These are phyloP conservation scores for Orobanche coerulescens DNA, from an alignment of 257 asterid genomes.

Conservation along the genomic window DNA sequence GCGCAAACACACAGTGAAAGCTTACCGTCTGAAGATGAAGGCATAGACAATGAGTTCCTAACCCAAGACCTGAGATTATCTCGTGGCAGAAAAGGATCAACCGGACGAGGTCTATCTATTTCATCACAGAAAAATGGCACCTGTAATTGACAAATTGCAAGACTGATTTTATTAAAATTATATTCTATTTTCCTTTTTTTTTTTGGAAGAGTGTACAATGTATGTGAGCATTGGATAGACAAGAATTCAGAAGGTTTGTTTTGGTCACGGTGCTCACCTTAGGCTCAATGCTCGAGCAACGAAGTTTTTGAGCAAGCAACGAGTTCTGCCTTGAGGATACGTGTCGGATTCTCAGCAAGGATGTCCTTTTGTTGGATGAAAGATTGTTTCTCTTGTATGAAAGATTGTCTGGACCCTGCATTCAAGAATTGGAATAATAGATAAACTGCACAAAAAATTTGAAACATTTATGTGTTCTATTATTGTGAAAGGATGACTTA, in stretches of 20 bases:
- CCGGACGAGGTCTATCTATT: conserved; percentile 16
- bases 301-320: conserved; percentile 16
- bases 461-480: background rate
- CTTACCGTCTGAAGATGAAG: conserved; percentile 12
- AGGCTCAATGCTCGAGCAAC: conserved; percentile 14
- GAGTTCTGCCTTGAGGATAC: conserved; percentile 19
- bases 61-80: conserved; percentile 28
- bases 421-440: background rate
- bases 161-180: background rate
- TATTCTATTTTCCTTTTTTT: background rate
- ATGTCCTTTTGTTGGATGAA: background rate
- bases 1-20: background rate
- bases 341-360: conserved; percentile 22
- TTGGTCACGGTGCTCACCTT: conserved; percentile 20
- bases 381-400: background rate
- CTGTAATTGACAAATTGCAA: conserved; percentile 16
- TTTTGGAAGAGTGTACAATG: background rate
- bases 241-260: background rate
- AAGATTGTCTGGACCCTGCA: conserved; percentile 15
- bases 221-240: background rate
- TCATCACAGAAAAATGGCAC: conserved; percentile 27
- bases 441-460: background rate
- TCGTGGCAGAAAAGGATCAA: conserved; percentile 21
- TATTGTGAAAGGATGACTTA: conserved; percentile 12
- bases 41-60: background rate